Percentiles rank a stretch among this genome's conserved stretches.
These are phyloP conservation scores for Copromyces sp. DNA, from an alignment of 495 filamentous ascomycete genomes.

Conservation along the genomic window DNA sequence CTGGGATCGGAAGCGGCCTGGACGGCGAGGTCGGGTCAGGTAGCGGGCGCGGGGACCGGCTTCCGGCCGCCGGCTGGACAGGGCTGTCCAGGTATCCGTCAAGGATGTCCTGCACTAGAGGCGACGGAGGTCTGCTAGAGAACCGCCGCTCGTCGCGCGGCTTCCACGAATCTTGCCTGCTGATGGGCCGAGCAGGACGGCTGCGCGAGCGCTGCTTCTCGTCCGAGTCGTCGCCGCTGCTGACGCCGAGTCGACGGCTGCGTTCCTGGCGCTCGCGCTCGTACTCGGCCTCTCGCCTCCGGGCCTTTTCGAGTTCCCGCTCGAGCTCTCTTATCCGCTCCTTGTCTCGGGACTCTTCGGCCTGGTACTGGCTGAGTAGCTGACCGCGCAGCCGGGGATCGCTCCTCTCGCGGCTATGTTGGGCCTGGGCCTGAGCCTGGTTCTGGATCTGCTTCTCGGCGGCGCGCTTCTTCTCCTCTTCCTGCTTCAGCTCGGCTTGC, in stretches of 20 bases:
- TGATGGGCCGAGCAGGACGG: slow-evolving; percentile 44
- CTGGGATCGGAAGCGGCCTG: slow-evolving; percentile 5
- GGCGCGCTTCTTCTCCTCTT: slow-evolving; percentile 61
- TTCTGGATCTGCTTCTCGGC: slow-evolving; percentile 68
- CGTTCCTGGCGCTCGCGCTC: slow-evolving; percentile 66
- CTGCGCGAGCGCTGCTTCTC: slow-evolving; percentile 34
- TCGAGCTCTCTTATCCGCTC: slow-evolving; percentile 72
- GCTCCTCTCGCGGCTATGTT: slow-evolving; percentile 45
- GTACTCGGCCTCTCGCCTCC: slow-evolving; percentile 78
- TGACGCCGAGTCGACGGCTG: slow-evolving; percentile 24
- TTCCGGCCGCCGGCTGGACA: not conserved
- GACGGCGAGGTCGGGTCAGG: slow-evolving; percentile 29
- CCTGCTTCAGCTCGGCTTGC: slow-evolving; percentile 40
- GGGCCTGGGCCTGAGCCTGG: slow-evolving; percentile 55
- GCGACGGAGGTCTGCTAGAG: not conserved
- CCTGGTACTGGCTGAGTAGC: slow-evolving; percentile 78
- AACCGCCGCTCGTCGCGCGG: slow-evolving; percentile 53
- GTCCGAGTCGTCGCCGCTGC: slow-evolving; percentile 24
- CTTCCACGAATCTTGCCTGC: slow-evolving; percentile 52
- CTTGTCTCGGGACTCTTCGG: slow-evolving; percentile 36
- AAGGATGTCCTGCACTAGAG: not conserved
- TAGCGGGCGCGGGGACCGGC: slow-evolving; percentile 25
- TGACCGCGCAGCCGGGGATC: slow-evolving; percentile 69
- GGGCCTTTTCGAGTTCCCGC: slow-evolving; percentile 71
- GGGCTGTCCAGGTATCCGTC: not conserved